Evolutionary conservation across 495 filamentous ascomycete genomes (phyloP).

Genomic region (Thozetella sp.): DNA sequence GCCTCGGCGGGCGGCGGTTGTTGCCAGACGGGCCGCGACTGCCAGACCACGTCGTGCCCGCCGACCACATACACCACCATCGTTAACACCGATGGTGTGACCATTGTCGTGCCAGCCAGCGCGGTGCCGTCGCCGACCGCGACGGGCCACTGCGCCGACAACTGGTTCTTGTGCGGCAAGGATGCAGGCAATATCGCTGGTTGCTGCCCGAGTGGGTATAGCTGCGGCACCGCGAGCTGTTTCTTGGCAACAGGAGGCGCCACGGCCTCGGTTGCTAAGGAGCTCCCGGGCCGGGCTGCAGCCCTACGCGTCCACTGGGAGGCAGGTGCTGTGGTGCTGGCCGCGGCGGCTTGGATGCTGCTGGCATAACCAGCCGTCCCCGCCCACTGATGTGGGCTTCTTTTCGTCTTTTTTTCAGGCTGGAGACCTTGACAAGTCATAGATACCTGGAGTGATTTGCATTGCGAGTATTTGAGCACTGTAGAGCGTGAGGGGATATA

Average conservation of each 20-base stretch:
- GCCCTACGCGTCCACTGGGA: not conserved
- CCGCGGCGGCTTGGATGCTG: not conserved
- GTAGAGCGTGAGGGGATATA: not conserved
- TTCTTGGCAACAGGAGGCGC: conserved; percentile 42
- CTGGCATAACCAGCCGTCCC: not conserved
- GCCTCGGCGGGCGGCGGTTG: conserved; percentile 56
- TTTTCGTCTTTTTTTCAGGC: not conserved
- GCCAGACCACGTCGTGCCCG: conserved; percentile 60
- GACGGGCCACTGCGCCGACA: conserved; percentile 62
- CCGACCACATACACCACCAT: conserved; percentile 58
- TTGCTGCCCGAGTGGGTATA: conserved; percentile 78
- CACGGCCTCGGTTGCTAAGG: conserved; percentile 64
- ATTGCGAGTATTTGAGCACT: not conserved
- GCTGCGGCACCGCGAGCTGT: conserved; percentile 72
- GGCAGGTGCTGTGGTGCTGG: not conserved
- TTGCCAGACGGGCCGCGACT: conserved; percentile 79
- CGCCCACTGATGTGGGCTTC: not conserved
- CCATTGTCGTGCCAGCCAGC: conserved; percentile 63
- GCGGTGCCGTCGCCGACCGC: conserved; percentile 29
- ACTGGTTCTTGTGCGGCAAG: conserved; percentile 72
- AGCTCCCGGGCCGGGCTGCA: conserved; percentile 29
- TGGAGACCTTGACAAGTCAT: not conserved
- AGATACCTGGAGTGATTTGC: not conserved
- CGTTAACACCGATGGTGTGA: conserved; percentile 61
- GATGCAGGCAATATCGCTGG: conserved; percentile 61